A percentile compares a stretch with the other conserved stretches of the same genome.
Conservation (phyloP, 73 alveolate species). For the Paramecium biaurelia region DNA sequence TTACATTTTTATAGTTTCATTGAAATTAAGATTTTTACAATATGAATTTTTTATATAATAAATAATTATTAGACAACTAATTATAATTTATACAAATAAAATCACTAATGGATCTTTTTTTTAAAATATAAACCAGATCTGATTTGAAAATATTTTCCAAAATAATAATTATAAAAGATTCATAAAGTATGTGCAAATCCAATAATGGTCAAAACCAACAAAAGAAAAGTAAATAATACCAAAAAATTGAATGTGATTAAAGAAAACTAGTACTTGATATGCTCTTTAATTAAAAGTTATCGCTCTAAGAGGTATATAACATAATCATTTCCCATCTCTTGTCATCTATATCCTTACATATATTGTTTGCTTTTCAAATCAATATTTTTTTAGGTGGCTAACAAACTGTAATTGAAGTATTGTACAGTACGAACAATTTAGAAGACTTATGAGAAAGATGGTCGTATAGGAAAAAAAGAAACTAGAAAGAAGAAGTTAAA, state of each 20-base stretch:
- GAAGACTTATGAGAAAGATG: slow-evolving; percentile 9
- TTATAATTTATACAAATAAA: not conserved
- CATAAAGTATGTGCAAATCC: not conserved
- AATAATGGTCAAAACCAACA: not conserved
- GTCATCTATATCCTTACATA: not conserved
- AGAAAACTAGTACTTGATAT: not conserved
- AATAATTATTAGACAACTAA: not conserved
- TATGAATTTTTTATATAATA: not conserved
- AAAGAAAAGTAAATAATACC: not conserved
- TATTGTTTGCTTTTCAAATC: not conserved
- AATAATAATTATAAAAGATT: not conserved
- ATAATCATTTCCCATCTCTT: not conserved
- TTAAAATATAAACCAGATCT: not conserved
- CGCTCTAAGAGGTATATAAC: not conserved
- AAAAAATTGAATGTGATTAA: not conserved
- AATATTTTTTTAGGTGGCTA: slow-evolving; percentile 17
- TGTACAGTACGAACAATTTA: slow-evolving; percentile 48
- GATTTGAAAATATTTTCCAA: not conserved
- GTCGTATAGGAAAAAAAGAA: slow-evolving; percentile 50
- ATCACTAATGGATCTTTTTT: not conserved
- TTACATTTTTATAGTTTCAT: not conserved
- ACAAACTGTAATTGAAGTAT: not conserved
- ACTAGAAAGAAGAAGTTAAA: slow-evolving; percentile 22
- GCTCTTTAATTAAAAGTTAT: not conserved
- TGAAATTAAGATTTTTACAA: not conserved